Percentiles rank a stretch among this genome's conserved stretches.
Conservation (phyloP, 176 grass and related monocot species). For the Juncus effusus region DNA sequence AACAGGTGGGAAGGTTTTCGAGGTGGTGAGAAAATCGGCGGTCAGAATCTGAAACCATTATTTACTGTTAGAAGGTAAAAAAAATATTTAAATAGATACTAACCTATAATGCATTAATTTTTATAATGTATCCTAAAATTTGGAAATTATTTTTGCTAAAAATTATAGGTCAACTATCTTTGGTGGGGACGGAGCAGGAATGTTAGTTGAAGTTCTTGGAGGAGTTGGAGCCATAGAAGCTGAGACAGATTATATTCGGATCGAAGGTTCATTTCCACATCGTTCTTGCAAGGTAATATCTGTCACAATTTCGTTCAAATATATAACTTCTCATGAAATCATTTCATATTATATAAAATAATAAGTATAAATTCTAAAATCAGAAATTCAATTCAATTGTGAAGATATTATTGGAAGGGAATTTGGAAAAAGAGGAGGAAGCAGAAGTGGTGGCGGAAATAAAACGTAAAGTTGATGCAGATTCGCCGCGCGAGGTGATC, state of each 20-base stretch:
- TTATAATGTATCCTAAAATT: background rate
- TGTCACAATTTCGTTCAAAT: background rate
- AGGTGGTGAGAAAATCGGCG: slow-evolving; percentile 41
- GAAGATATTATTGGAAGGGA: slow-evolving; percentile 26
- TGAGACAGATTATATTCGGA: slow-evolving; percentile 44
- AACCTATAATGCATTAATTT: background rate
- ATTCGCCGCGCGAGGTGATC: slow-evolving; percentile 48
- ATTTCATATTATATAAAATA: background rate
- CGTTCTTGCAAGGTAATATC: slow-evolving; percentile 56
- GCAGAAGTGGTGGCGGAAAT: slow-evolving; percentile 61
- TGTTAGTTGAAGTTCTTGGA: slow-evolving; percentile 50
- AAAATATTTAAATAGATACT: too few species aligned
- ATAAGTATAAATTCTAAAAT: background rate
- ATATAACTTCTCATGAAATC: background rate
- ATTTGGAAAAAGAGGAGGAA: background rate
- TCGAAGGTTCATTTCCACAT: slow-evolving; percentile 73
- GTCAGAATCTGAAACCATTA: slow-evolving; percentile 50
- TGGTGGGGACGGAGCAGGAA: slow-evolving; percentile 38
- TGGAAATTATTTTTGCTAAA: background rate
- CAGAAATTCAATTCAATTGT: background rate
- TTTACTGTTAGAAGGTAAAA: slow-evolving; percentile 60
- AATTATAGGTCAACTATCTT: slow-evolving; percentile 66
- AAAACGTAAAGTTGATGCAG: slow-evolving; percentile 77
- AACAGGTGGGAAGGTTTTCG: slow-evolving; percentile 84
- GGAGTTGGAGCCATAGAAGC: slow-evolving; percentile 13